Conservation (phyloP, 163 green algal species). For the Chlamydomonas reinhardtii region DNA sequence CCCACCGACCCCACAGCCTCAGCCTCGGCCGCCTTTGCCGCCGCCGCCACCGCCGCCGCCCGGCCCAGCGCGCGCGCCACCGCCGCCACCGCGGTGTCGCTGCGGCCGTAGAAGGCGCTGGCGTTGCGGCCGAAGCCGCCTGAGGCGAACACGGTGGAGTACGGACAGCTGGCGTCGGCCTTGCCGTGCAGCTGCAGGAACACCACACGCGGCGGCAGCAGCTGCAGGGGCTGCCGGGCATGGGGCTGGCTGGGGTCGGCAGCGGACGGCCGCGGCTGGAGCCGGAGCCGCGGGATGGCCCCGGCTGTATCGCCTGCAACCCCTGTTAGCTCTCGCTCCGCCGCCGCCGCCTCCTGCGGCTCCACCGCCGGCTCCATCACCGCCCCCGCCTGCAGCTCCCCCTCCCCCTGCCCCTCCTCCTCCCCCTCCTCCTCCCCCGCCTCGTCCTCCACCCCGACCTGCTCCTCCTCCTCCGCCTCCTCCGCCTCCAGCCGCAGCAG, state of each 20-base stretch:
- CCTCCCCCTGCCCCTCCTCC: background rate
- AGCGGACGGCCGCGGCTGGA: no score
- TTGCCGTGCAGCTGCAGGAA: conserved; percentile 57
- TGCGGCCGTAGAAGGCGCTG: background rate
- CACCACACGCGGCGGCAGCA: background rate
- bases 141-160: conserved; percentile 33
- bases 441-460: background rate
- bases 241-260: no score
- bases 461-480: background rate
- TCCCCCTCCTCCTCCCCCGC: background rate
- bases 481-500: background rate
- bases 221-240: background rate
- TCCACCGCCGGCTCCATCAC: background rate
- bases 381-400: no score
- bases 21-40: background rate
- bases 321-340: no score
- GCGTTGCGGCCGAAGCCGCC: conserved; percentile 23
- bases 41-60: background rate
- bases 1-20: background rate
- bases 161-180: conserved; percentile 20
- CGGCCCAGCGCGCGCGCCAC: background rate
- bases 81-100: background rate
- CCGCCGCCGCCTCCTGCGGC: background rate
- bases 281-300: no score
- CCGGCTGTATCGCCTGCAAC: no score